Evolutionary conservation across 192 early-diverging fungal species (phyloP), one percentile per base, ranked within the genome.

Genomic region (Dispira simplex): DNA sequence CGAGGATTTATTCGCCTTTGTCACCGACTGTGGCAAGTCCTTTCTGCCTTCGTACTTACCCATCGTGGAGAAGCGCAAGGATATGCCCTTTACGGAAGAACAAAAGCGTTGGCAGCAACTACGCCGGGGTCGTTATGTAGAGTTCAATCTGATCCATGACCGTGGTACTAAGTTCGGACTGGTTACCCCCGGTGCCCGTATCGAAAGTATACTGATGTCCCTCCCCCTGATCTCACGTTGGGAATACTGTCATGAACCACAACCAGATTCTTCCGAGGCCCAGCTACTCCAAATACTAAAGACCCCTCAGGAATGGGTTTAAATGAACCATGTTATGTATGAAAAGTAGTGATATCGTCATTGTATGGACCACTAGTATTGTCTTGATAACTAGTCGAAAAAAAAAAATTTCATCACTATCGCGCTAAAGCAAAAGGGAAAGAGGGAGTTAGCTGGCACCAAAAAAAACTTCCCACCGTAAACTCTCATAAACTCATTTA

Each of bases 121-220:
- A 44, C 84, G 96, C 54, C 83, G 96, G 46, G 96, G 96, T 11
- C 81, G 92, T 39, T 99, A 99, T 75, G 94, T 92, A 26, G 96
- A 99, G 69, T 99, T 99, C 72, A 99, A 99, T 70, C 74, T 99
- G 68, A 88, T 97, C 18, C 85, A 90, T 66, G 96, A 99, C 73
- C 84, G 96, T 52, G 96, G 96, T 23, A 99, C 96, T 44, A 98
- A 98, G 76, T 99, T 97, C 76, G 96, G 96, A 18, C 75, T 99
- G 46, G 82, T 87, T 67, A 99, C 96, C 21, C 96, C 96, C 13
- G 93, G 94, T 47, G 92, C 89, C 2, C 77, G 96, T 32, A 97
- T 97, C 62, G 96, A 99, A 71, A 92, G 89, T 66, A 91, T 99
- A 18, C 70, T 99, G 63, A 89, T 93, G 86, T 86, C 86, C 64